phyloP scores from a whole-genome alignment of 1,284 basidiomycete genomes.

The Ustanciosporium gigantosporum region DNA sequence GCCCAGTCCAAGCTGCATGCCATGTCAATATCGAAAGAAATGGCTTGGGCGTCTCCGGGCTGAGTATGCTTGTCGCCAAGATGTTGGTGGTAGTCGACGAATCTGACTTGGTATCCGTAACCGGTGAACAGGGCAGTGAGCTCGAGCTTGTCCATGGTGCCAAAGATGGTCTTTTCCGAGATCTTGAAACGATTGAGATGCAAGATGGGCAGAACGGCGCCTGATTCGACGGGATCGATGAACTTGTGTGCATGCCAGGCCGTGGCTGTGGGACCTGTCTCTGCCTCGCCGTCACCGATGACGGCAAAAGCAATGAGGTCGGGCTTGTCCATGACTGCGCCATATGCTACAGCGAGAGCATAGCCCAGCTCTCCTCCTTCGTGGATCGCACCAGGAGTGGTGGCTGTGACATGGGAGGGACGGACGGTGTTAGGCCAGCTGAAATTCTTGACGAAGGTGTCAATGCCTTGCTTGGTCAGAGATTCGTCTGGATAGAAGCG shows the following conservation, averaged over 20 bases:
- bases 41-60: constrained; percentile 59
- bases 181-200: constrained; percentile 86
- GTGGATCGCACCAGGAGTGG: constrained; percentile 83
- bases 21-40: constrained; percentile 65
- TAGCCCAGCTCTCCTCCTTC: constrained; percentile 70
- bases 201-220: constrained; percentile 83
- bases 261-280: constrained; percentile 67
- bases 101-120: constrained; percentile 67
- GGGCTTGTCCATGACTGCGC: constrained; percentile 78
- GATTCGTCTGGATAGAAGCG: constrained; percentile 75
- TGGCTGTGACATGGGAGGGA: constrained; percentile 67
- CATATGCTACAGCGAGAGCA: constrained; percentile 77
- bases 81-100: constrained; percentile 71
- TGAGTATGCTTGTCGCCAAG: constrained; percentile 69
- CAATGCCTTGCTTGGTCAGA: constrained; percentile 69
- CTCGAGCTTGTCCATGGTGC: constrained; percentile 86
- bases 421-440: constrained; percentile 72
- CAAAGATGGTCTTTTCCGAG: constrained; percentile 82
- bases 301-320: constrained; percentile 77
- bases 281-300: constrained; percentile 83
- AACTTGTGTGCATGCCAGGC: constrained; percentile 84
- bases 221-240: constrained; percentile 85
- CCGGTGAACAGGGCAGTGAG: constrained; percentile 70
- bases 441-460: constrained; percentile 71
- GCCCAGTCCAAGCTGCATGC: constrained; percentile 78